Evolutionary conservation across 164 flowering plant species (phyloP), one percentile per base, ranked within the genome.

Genomic region (Aristolochia californica): DNA sequence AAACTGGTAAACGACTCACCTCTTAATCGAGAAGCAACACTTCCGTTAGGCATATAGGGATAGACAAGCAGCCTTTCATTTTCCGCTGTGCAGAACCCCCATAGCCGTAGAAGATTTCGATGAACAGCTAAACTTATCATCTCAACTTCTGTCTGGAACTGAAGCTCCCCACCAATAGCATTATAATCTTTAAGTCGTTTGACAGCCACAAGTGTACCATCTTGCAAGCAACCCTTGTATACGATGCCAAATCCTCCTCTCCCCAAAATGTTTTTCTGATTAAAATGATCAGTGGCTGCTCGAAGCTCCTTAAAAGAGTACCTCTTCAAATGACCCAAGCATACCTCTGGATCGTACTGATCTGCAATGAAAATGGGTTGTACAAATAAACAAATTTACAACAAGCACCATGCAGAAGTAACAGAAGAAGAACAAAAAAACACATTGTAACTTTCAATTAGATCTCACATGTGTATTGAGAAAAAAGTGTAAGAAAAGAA

Each of bases 61-160:
- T 87, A 87, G 53, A 87, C 85, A 57, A 87, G 85, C 53, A 87
- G 76, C 49, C 91, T 47, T 57, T 87, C 95, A 52, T 58, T 81
- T 63, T 81, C 82, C 40, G 84, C 84, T 8, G 75, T 57, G 73
- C 95, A 87, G 57, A 87, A 87, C 0, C 95, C 95, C 67, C 68
- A 76, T 15, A 84, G 89, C 57, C 79, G 77, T 24, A 87, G 85
- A 53, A 87, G 89, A 77, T 84, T 84, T 23, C 95, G 83, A 66
- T 87, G 95, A n/a, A 87, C 75, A 24, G 95, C 95, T 62, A 84
- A 65, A 64, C 95, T 81, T 68, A 87, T 87, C 70, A 78, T 69
- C 77, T 84, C 85, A 18, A 87, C 87, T 75, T 87, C 95, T 47
- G 91, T 87, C 70, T 87, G 95, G 68, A 87, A 87, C 58, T 87